phyloP scores from a whole-genome alignment of 768 basidiomycete genomes.

The Kwoniella heveanensis region DNA sequence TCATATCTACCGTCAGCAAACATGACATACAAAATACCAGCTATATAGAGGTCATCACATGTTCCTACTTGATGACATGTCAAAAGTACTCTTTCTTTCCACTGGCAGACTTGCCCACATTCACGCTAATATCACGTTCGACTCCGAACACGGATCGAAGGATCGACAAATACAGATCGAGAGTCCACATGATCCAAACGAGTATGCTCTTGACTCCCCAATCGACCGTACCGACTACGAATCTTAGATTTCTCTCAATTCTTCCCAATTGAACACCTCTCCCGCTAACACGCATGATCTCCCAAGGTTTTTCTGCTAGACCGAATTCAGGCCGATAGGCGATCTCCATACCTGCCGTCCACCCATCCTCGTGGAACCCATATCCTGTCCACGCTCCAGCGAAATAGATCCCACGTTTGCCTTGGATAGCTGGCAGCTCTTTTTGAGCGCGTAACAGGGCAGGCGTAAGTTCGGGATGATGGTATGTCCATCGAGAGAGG shows the following conservation, averaged over 20 bases:
- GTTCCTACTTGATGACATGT: neutral
- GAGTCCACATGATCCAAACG: neutral
- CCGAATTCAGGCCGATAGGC: conserved; percentile 9
- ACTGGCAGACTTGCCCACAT: neutral
- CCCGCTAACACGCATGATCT: neutral
- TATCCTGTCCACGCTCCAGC: conserved; percentile 13
- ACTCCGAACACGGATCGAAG: neutral
- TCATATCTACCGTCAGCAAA: too few species aligned
- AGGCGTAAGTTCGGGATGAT: conserved; percentile 17
- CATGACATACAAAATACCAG: too few species aligned
- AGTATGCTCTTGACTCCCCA: neutral
- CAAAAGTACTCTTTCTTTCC: neutral
- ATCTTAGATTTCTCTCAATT: neutral
- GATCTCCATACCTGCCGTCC: conserved; percentile 9
- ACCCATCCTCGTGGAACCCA: conserved; percentile 21
- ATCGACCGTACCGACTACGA: neutral
- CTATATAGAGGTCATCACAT: too few species aligned
- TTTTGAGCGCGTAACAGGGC: conserved; percentile 3
- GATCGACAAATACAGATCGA: neutral
- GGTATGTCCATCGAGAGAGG: conserved; percentile 9
- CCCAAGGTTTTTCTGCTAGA: neutral
- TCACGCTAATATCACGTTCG: neutral
- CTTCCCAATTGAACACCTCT: neutral
- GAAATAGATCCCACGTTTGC: conserved; percentile 13
- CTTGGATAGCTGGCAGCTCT: conserved; percentile 6